phyloP scores from a whole-genome alignment of 257 asterid genomes.

The Cinchona pubescens region DNA sequence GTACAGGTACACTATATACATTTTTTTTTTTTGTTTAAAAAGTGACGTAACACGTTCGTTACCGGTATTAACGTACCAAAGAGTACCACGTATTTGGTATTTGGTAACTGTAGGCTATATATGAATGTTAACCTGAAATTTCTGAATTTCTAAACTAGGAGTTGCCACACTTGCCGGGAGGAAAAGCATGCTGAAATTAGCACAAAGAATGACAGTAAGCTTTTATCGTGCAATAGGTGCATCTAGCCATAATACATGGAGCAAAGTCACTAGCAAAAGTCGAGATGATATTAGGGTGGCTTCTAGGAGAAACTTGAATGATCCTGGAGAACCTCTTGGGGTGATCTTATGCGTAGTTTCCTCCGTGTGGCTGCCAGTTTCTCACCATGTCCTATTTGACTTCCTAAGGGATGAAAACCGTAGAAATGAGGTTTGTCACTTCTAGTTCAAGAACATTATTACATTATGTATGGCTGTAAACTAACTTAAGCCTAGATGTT shows the following conservation, averaged over 20 bases:
- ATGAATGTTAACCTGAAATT: conserved; percentile 6
- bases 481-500: not conserved
- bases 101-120: no score
- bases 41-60: no score
- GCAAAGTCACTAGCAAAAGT: conserved; percentile 47
- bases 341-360: conserved; percentile 67
- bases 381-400: conserved; percentile 57
- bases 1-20: no score
- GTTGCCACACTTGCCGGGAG: conserved; percentile 80
- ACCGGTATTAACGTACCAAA: no score
- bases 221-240: conserved; percentile 67
- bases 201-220: conserved; percentile 71
- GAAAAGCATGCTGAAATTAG: conserved; percentile 67
- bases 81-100: no score
- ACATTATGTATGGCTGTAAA: not conserved
- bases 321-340: conserved; percentile 79
- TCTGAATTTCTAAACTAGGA: conserved; percentile 38
- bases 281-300: conserved; percentile 76
- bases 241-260: conserved; percentile 80
- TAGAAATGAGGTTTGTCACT: conserved; percentile 59
- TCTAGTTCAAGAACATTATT: not conserved
- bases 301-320: conserved; percentile 58
- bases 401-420: conserved; percentile 69
- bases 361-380: conserved; percentile 74
- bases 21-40: no score